phyloP scores from a whole-genome alignment of 1,139 yeast genomes.

The Entelexis paramagnoliae region DNA sequence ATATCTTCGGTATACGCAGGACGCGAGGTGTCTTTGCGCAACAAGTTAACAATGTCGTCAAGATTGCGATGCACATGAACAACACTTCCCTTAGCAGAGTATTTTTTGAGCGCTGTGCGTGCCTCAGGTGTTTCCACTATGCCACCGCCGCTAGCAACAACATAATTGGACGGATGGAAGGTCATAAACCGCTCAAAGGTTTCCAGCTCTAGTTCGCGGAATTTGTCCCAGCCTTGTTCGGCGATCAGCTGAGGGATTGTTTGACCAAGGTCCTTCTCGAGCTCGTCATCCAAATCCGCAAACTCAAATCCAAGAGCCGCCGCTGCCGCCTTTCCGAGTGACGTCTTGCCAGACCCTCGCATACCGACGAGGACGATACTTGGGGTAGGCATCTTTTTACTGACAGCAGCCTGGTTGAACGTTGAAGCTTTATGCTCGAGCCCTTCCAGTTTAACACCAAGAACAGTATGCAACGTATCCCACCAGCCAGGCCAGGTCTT shows the following conservation, averaged over 20 bases:
- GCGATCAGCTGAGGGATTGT: conserved; percentile 61
- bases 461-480: conserved; percentile 62
- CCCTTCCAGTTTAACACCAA: conserved; percentile 62
- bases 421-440: background rate
- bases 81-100: conserved; percentile 54
- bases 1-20: conserved; percentile 81
- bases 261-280: conserved; percentile 47
- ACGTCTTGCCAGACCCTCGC: conserved; percentile 97
- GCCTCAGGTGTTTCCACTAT: conserved; percentile 71
- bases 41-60: conserved; percentile 64
- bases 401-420: background rate
- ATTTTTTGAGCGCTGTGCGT: conserved; percentile 46
- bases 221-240: conserved; percentile 69
- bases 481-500: conserved; percentile 99
- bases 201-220: conserved; percentile 59
- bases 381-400: background rate
- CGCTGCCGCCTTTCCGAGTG: conserved; percentile 75
- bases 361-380: conserved; percentile 84
- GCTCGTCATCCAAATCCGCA: conserved; percentile 64
- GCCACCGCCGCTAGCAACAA: conserved; percentile 95
- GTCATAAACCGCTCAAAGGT: conserved; percentile 46
- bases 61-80: conserved; percentile 84
- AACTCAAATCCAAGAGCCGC: conserved; percentile 57
- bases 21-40: conserved; percentile 66
- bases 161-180: conserved; percentile 46